phyloP scores from a whole-genome alignment of 148 eudicot species.

The Polygonum aviculare region DNA sequence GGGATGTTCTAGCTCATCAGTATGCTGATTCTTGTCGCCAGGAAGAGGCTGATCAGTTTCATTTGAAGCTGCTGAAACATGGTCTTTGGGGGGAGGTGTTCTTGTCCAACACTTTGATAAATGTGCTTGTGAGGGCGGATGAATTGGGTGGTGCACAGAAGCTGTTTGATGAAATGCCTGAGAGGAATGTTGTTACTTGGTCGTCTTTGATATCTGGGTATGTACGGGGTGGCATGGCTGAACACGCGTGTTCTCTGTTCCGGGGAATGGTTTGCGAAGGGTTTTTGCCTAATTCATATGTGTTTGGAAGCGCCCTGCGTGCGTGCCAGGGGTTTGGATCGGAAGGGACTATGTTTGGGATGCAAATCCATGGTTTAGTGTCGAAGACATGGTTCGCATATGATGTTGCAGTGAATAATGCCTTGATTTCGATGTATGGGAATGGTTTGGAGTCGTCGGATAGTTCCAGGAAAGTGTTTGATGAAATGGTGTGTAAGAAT shows the following conservation, averaged over 20 bases:
- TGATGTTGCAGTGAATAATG: slow-evolving; percentile 56
- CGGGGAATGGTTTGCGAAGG: slow-evolving; percentile 41
- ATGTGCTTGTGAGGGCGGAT: slow-evolving; percentile 32
- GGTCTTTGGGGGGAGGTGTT: slow-evolving; percentile 54
- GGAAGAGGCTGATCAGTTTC: slow-evolving; percentile 45
- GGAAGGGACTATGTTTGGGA: slow-evolving; percentile 32
- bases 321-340: slow-evolving; percentile 53
- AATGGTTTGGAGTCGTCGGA: slow-evolving; percentile 33
- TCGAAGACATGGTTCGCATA: slow-evolving; percentile 34
- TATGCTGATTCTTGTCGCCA: slow-evolving; percentile 25
- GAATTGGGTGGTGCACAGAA: slow-evolving; percentile 37
- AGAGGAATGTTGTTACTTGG: slow-evolving; percentile 64
- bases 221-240: slow-evolving; percentile 34
- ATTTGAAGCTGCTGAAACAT: slow-evolving; percentile 42
- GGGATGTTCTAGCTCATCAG: slow-evolving; percentile 29
- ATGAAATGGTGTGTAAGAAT: slow-evolving; percentile 35
- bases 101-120: slow-evolving; percentile 52
- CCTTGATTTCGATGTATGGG: slow-evolving; percentile 71
- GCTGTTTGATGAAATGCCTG: slow-evolving; percentile 73
- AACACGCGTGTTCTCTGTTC: slow-evolving; percentile 39
- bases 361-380: slow-evolving; percentile 68
- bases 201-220: slow-evolving; percentile 76
- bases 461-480: slow-evolving; percentile 42
- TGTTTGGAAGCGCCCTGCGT: slow-evolving; percentile 58
- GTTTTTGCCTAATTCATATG: slow-evolving; percentile 40